A percentile compares a stretch with the other conserved stretches of the same genome.
Evolutionary conservation across 495 filamentous ascomycete genomes (phyloP).

Genomic region (Neurospora africana): DNA sequence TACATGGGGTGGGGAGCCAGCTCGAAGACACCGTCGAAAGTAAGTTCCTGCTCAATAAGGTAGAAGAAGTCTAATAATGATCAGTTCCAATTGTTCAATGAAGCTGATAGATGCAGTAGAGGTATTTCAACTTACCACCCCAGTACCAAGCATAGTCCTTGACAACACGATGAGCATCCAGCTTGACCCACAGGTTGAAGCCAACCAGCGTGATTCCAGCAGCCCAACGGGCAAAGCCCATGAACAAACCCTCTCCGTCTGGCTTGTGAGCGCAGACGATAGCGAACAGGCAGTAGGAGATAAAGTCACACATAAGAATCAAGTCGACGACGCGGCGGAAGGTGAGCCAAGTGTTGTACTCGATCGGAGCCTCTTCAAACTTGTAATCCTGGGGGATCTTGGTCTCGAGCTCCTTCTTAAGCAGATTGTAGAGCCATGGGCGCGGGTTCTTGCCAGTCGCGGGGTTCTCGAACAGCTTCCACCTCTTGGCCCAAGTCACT

Average conservation of each 20-base stretch:
- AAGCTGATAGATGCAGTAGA: background rate
- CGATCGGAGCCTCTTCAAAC: conserved; percentile 83
- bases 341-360: conserved; percentile 98
- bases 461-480: conserved; percentile 77
- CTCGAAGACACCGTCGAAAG: conserved; percentile 97
- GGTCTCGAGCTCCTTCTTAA: conserved; percentile 83
- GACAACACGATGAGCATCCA: conserved; percentile 96
- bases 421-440: conserved; percentile 65
- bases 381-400: conserved; percentile 92
- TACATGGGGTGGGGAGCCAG: conserved; percentile 99
- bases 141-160: conserved; percentile 99
- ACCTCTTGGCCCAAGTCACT: conserved; percentile 78
- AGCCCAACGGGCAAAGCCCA: conserved; percentile 69
- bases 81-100: conserved; percentile 4
- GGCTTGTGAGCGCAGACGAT: conserved; percentile 75
- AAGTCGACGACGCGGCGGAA: conserved; percentile 91
- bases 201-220: conserved; percentile 68
- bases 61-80: conserved; percentile 73
- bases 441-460: conserved; percentile 67
- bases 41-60: conserved; percentile 93
- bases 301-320: conserved; percentile 97
- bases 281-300: conserved; percentile 91
- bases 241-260: conserved; percentile 52
- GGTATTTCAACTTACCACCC: conserved; percentile 42
- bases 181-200: conserved; percentile 98